Evolutionary conservation across 78 protist species (phyloP).

Genomic region (Chrysochromulina tobinii): DNA sequence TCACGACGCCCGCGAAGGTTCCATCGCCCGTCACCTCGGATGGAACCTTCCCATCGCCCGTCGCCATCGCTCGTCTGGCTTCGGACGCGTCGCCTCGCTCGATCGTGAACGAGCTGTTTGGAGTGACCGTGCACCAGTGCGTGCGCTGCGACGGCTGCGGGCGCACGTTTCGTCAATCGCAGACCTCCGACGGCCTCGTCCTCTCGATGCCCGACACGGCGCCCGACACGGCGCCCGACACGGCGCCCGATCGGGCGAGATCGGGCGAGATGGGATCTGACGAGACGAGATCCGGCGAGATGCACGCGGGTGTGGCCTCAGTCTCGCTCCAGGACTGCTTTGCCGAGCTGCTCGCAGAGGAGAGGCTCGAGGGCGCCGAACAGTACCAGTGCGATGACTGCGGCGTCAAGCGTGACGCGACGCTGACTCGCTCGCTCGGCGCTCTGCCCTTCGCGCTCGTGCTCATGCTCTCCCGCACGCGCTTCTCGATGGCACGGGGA

Average conservation of each 20-base stretch:
- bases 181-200: background rate
- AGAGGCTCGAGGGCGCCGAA: background rate
- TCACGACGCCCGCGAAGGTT: too few relatives aligned
- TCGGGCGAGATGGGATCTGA: too few relatives aligned
- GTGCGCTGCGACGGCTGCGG: too few relatives aligned
- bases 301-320: background rate
- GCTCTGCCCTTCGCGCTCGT: background rate
- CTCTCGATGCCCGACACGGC: background rate
- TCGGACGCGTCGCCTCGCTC: too few relatives aligned
- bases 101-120: background rate
- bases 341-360: background rate
- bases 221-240: background rate
- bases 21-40: too few relatives aligned
- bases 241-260: background rate
- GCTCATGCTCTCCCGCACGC: background rate
- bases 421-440: background rate
- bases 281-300: background rate
- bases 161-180: background rate
- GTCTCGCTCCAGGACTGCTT: background rate
- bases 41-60: too few relatives aligned
- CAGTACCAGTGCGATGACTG: background rate
- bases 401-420: background rate
- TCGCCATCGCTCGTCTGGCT: too few relatives aligned
- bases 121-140: background rate
- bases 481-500: background rate